Conservation (phyloP, 768 basidiomycete species). For the Psilocybe tampanensis region DNA sequence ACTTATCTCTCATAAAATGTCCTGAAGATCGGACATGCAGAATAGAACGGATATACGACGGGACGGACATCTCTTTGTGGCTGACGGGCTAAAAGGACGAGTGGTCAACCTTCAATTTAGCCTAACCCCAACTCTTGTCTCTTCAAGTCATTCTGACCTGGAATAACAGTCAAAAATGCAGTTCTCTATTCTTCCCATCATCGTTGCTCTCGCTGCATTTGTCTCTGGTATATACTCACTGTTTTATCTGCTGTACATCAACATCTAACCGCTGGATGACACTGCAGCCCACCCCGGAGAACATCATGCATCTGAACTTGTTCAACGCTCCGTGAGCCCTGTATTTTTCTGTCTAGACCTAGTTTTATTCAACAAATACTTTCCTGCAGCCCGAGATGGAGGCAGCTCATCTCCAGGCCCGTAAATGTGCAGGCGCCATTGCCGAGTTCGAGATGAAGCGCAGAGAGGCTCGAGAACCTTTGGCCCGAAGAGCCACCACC, state of each 20-base stretch:
- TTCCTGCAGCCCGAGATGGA: background rate
- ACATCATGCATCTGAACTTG: background rate
- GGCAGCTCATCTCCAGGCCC: background rate
- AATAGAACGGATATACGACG: background rate
- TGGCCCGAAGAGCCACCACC: background rate
- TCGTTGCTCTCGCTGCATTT: slow-evolving; percentile 1
- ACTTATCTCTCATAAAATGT: background rate
- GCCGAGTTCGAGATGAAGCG: slow-evolving; percentile 3
- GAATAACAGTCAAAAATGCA: background rate
- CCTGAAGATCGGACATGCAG: background rate
- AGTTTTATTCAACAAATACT: no score
- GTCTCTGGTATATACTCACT: background rate
- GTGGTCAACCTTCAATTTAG: background rate
- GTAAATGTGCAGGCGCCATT: slow-evolving; percentile 3
- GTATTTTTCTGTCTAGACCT: background rate
- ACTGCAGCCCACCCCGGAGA: slow-evolving; percentile 3
- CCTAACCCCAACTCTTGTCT: background rate
- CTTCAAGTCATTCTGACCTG: background rate
- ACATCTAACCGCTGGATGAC: background rate
- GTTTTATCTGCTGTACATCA: background rate
- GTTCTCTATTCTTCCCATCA: background rate
- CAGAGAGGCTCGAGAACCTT: background rate
- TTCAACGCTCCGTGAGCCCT: background rate
- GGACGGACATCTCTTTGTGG: background rate
- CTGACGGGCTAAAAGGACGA: background rate